Base-by-base conservation (phyloP, 179 eudicot genomes). In the Sideroxylon spinosum region DNA sequence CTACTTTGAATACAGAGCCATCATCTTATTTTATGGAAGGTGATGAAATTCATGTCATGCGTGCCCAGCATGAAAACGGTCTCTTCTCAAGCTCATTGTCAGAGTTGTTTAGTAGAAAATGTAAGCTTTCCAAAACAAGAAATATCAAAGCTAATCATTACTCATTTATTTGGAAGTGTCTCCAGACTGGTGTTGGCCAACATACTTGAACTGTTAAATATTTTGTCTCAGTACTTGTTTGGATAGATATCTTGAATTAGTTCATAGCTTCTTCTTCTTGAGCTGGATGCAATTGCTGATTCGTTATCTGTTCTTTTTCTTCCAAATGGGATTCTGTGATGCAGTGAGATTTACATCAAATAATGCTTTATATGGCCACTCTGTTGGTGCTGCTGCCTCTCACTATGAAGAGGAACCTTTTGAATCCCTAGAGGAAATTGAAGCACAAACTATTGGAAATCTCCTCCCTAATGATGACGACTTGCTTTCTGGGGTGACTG, bases 381-480 rank as follows among this genome's bases (percentile, higher is more conserved):
- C 90, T 76, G 85, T 82, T 83, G 88, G 85, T 74, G 88, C 88
- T 79, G 82, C 85, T 67, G 84, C 85, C 73, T 85, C 91, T 48
- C 86, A 81, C 65, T 84, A 71, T 67, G 97, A 87, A 80, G 90
- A 90, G 67, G 90, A 85, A 53, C 89, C 89, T 71, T 81, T 89
- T 79, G 92, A 88, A 80, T 90, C 97, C 44, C 92, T 92, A 62
- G 86, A 92, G 87, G 97, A 93, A 82, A 88, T 93, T 77, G 98
- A 93, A 83, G 97, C 95, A 78, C 95, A 90, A 78, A 91, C 98
- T 44, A 93, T 93, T 81, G 98, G 98, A 59, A 87, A 93, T 83
- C 92, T 93, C 81, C 95, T 93, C 73, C 98, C 98, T 72, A 83
- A 86, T 80, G 98, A 93, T 57, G 98, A 93, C 71, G 98, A 93